A percentile compares a stretch with the other conserved stretches of the same genome.
phyloP scores from a whole-genome alignment of 495 filamentous ascomycete species.

The Xylaria longipes region DNA sequence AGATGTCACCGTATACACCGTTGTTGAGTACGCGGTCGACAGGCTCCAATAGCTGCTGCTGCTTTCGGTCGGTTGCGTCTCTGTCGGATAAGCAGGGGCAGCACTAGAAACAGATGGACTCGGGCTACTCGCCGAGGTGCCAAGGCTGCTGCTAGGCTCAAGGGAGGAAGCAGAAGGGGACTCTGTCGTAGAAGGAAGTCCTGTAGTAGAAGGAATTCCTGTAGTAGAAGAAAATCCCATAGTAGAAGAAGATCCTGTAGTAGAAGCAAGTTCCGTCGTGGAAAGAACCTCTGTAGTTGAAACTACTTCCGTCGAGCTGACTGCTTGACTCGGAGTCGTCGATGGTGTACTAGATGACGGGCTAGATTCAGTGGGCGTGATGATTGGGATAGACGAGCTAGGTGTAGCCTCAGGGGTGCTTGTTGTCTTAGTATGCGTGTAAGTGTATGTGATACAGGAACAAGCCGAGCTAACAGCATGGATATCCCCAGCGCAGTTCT shows the following conservation, averaged over 20 bases:
- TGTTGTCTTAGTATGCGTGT: conserved; percentile 20
- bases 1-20: conserved; percentile 61
- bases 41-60: conserved; percentile 5
- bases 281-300: not conserved
- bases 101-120: not conserved
- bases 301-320: not conserved
- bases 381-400: conserved; percentile 16
- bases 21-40: conserved; percentile 67
- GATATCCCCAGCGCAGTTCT: conserved; percentile 35
- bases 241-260: not conserved
- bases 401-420: conserved; percentile 7
- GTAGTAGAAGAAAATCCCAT: not conserved
- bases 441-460: conserved; percentile 41
- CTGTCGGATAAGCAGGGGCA: not conserved
- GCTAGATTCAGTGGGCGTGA: not conserved
- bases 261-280: not conserved
- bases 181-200: not conserved
- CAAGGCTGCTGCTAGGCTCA: conserved; percentile 3
- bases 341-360: not conserved
- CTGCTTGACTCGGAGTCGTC: not conserved
- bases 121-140: not conserved
- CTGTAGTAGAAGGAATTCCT: not conserved
- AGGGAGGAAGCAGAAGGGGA: not conserved
- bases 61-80: not conserved
- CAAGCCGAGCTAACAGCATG: conserved; percentile 36